These are phyloP conservation scores for Maudiozyma saulgeensis DNA, from an alignment of 805 yeast genomes.

Conservation along the genomic window DNA sequence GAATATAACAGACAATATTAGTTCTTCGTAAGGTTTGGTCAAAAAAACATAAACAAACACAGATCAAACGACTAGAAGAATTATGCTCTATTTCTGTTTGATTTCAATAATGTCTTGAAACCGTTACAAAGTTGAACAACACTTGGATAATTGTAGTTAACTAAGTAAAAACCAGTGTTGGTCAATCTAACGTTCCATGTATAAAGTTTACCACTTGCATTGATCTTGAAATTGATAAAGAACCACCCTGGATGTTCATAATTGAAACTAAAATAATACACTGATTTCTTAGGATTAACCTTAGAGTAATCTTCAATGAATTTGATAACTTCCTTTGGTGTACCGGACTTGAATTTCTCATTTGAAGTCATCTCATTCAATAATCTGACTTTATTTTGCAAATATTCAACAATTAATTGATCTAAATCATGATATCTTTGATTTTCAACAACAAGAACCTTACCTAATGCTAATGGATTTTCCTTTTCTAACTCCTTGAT, in stretches of 20 bases:
- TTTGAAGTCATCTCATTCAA: constrained; percentile 76
- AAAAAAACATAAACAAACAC: not conserved
- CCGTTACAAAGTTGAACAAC: constrained; percentile 88
- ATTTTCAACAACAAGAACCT: constrained; percentile 53
- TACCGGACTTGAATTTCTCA: constrained; percentile 79
- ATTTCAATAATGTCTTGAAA: constrained; percentile 58
- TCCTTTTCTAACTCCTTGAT: constrained; percentile 66
- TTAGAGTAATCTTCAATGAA: constrained; percentile 84
- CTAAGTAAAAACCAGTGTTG: constrained; percentile 75
- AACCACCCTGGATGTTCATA: constrained; percentile 93
- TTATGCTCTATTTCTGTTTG: constrained; percentile 19
- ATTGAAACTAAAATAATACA: constrained; percentile 85
- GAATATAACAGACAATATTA: no score
- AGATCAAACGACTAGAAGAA: not conserved
- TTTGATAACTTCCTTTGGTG: constrained; percentile 67
- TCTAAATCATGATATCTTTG: constrained; percentile 78
- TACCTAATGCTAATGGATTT: constrained; percentile 53
- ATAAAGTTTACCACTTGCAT: constrained; percentile 53
- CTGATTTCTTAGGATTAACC: constrained; percentile 84
- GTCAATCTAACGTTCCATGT: constrained; percentile 90
- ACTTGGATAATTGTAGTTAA: constrained; percentile 78
- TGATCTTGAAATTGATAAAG: constrained; percentile 74
- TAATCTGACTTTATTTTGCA: constrained; percentile 72
- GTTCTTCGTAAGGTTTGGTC: no score
- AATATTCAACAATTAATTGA: constrained; percentile 80